Evolutionary conservation across 2,329 filamentous ascomycete genomes (phyloP).

Genomic region (Alternaria postmessia): DNA sequence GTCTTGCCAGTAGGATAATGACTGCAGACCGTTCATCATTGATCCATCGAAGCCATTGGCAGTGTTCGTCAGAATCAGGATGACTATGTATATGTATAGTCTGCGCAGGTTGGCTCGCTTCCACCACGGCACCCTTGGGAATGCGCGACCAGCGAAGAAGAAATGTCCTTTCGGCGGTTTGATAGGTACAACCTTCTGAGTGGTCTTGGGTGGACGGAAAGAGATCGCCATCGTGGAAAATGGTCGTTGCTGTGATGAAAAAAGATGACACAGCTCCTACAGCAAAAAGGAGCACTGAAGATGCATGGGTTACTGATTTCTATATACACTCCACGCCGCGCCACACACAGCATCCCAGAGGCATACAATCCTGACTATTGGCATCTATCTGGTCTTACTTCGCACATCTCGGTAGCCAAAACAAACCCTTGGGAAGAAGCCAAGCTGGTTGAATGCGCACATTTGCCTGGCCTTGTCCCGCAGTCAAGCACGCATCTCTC

Average conservation of each 20-base stretch:
- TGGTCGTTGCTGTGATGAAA: too few relatives aligned
- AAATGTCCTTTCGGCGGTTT: too few relatives aligned
- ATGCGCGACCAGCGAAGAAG: conserved; percentile 1
- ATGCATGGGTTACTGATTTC: too few relatives aligned
- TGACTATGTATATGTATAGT: conserved; percentile 22
- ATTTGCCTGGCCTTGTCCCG: conserved; percentile 16
- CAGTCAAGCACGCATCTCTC: conserved; percentile 5
- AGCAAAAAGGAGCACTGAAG: too few relatives aligned
- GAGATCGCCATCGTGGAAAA: too few relatives aligned
- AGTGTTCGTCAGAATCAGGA: conserved; percentile 22
- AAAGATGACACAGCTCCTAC: too few relatives aligned
- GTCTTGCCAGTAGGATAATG: conserved; percentile 31
- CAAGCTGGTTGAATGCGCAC: conserved; percentile 20
- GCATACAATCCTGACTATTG: too few relatives aligned
- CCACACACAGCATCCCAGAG: too few relatives aligned
- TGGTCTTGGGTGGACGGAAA: too few relatives aligned
- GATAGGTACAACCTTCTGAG: too few relatives aligned
- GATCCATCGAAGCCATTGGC: conserved; percentile 59
- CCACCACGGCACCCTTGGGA: conserved; percentile 20
- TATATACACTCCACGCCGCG: too few relatives aligned
- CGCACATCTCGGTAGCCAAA: too few relatives aligned
- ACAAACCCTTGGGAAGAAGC: conserved; percentile 1
- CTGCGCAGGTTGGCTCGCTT: conserved; percentile 17
- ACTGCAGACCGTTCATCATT: conserved; percentile 49
- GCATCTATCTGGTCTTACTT: not conserved